Base-by-base conservation (phyloP, 2,329 filamentous ascomycete genomes). In the Alternaria panax region DNA sequence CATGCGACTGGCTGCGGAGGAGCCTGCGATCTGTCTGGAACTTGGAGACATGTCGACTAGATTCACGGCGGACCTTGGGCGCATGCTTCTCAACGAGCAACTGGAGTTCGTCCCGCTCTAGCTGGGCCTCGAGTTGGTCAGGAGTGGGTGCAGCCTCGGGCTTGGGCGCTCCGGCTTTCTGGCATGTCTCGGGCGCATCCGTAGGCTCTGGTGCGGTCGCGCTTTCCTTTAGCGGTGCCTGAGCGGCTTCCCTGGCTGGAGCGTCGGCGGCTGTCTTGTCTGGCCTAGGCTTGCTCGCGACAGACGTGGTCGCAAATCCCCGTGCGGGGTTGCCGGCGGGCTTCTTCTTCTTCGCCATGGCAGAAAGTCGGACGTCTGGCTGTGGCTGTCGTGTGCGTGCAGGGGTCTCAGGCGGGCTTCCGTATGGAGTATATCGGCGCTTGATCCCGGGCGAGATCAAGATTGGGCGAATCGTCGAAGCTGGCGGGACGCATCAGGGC, bases 321-420 rank as follows among this genome's bases (percentile, higher is more conserved):
- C 95, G 86, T 38, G 93, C 92, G 60, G 93, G 92, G 79, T 97
- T 98, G 30, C 90, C 87, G 25, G 87, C 87, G 55, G 91, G 85
- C 86, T 97, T 98, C 84, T 92, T 96, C 82, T 97, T 97, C 82
- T 96, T 97, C 80, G 90, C 90, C 91, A 94, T 94, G 66, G 63
- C 71, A 25, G 12, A 25, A 28, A 43, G 12, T 40, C 28, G 27
- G 40, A 24, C n/a, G 22, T 27, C 18, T 41, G 32, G 34, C 12
- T 47, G 22, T 34, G 53, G 41, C 20, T n/a, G 40, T 46, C 20
- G 22, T 28, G 47, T 22, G 32, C 20, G 14, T 16, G 40, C 32
- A 48, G 14, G 52, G 63, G 51, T 57, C 57, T 71, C 61, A 69
- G 63, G 64, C 65, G 57, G 63, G 65, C 51, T 57, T 63, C 60